phyloP scores from a whole-genome alignment of 2,329 filamentous ascomycete species.

The Sphaerulina vaccinii region DNA sequence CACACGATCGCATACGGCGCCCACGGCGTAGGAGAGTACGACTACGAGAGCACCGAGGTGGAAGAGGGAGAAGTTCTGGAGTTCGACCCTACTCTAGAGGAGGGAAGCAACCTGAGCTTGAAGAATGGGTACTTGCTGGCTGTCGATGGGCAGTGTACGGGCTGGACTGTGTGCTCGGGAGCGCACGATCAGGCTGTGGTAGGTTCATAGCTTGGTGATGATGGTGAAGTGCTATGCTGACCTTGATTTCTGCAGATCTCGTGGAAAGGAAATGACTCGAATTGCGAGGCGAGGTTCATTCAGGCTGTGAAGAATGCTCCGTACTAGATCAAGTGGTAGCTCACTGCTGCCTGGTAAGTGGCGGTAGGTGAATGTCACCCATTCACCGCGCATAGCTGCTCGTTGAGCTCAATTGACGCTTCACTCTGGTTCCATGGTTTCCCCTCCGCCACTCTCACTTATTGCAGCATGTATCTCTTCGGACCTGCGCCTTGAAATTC shows the following conservation, averaged over 20 bases:
- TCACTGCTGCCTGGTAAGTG: background rate
- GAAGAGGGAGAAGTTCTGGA: slow-evolving; percentile 32
- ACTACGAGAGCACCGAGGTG: slow-evolving; percentile 37
- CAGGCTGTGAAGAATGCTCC: slow-evolving; percentile 41
- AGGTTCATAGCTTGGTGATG: slow-evolving; percentile 21
- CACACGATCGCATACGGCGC: slow-evolving; percentile 35
- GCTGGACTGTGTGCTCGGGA: slow-evolving; percentile 43
- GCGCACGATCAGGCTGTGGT: slow-evolving; percentile 36
- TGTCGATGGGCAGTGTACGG: slow-evolving; percentile 38
- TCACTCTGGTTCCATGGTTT: too few relatives aligned
- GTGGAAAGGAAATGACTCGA: slow-evolving; percentile 40
- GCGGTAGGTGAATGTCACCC: background rate
- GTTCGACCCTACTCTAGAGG: slow-evolving; percentile 36
- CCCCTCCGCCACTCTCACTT: too few relatives aligned
- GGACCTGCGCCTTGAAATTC: too few relatives aligned
- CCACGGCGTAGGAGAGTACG: slow-evolving; percentile 26
- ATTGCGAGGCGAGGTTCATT: slow-evolving; percentile 40
- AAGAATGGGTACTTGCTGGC: slow-evolving; percentile 40
- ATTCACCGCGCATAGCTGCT: background rate
- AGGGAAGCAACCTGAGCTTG: slow-evolving; percentile 38
- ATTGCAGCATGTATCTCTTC: too few relatives aligned
- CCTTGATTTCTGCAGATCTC: slow-evolving; percentile 28
- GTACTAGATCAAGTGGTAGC: slow-evolving; percentile 32
- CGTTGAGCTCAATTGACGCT: too few relatives aligned
- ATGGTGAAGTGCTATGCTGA: background rate